phyloP scores from a whole-genome alignment of 2,329 filamentous ascomycete genomes.

The Chrysoporthe puriensis region DNA sequence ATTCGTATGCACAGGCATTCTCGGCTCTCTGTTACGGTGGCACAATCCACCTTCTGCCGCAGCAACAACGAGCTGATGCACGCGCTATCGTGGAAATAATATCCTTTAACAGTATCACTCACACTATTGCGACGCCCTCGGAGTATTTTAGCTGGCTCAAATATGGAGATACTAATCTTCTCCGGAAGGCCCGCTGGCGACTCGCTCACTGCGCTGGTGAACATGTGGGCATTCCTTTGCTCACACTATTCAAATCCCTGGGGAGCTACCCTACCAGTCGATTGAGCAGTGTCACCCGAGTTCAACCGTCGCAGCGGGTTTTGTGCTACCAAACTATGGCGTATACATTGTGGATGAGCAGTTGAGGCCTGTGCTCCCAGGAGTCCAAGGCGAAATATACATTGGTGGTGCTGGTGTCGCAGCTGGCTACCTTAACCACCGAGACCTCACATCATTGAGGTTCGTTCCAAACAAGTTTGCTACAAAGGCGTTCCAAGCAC shows the following conservation, averaged over 20 bases:
- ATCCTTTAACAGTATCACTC: constrained; percentile 36
- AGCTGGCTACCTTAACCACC: constrained; percentile 41
- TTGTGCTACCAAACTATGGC: constrained; percentile 36
- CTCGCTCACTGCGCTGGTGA: too few relatives aligned
- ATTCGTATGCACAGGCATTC: constrained; percentile 40
- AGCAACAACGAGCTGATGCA: constrained; percentile 38
- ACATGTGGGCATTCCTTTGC: constrained; percentile 4
- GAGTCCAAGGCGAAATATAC: constrained; percentile 45
- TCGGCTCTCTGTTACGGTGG: constrained; percentile 36
- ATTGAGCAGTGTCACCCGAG: too few relatives aligned
- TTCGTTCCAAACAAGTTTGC: too few relatives aligned
- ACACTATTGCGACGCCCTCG: constrained; percentile 42
- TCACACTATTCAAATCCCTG: background rate
- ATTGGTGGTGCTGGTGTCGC: constrained; percentile 45
- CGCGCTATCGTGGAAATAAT: constrained; percentile 40
- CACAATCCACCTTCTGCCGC: constrained; percentile 35
- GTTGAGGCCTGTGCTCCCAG: constrained; percentile 36
- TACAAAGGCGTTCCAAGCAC: background rate
- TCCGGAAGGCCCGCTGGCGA: too few relatives aligned
- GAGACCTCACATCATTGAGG: too few relatives aligned
- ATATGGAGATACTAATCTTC: constrained; percentile 17
- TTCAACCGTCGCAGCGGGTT: background rate
- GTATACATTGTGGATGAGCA: constrained; percentile 47
- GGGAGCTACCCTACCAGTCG: too few relatives aligned
- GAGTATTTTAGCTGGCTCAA: constrained; percentile 40